Conservation (phyloP, 2,329 filamentous ascomycete species). For the Trichoderma arundinaceum region DNA sequence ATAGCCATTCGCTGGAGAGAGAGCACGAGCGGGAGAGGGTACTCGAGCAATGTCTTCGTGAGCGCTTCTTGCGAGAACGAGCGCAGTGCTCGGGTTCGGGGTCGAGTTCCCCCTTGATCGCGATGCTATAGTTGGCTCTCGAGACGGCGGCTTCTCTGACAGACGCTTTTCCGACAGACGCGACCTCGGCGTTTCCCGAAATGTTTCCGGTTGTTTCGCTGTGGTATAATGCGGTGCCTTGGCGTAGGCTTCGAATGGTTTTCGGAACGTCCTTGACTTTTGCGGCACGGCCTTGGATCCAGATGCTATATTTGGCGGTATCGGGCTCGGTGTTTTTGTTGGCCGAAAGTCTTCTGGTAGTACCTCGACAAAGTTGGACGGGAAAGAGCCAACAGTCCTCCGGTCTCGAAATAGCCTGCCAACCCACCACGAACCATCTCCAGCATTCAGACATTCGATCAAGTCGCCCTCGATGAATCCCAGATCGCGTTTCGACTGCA, state of each 20-base stretch:
- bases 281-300: slow-evolving; percentile 61
- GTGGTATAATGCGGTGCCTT: slow-evolving; percentile 70
- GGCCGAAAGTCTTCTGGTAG: slow-evolving; percentile 86
- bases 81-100: slow-evolving; percentile 34
- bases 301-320: slow-evolving; percentile 62
- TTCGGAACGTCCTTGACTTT: slow-evolving; percentile 68
- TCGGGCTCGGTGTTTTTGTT: slow-evolving; percentile 64
- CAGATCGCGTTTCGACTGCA: slow-evolving; percentile 83
- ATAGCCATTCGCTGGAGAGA: slow-evolving; percentile 40
- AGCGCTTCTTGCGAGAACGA: slow-evolving; percentile 40
- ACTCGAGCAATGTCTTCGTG: slow-evolving; percentile 35
- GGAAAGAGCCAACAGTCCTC: slow-evolving; percentile 89
- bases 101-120: slow-evolving; percentile 34
- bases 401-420: slow-evolving; percentile 87
- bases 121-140: slow-evolving; percentile 37
- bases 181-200: slow-evolving; percentile 53
- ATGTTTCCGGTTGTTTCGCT: slow-evolving; percentile 65
- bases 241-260: slow-evolving; percentile 70
- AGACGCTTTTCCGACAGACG: slow-evolving; percentile 43
- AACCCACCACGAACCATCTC: slow-evolving; percentile 98
- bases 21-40: slow-evolving; percentile 31
- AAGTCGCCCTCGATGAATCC: slow-evolving; percentile 97
- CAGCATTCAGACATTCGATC: slow-evolving; percentile 97
- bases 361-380: slow-evolving; percentile 95
- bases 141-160: slow-evolving; percentile 36